Conservation (phyloP, 768 basidiomycete species). For the Ephemerocybe angulata region DNA sequence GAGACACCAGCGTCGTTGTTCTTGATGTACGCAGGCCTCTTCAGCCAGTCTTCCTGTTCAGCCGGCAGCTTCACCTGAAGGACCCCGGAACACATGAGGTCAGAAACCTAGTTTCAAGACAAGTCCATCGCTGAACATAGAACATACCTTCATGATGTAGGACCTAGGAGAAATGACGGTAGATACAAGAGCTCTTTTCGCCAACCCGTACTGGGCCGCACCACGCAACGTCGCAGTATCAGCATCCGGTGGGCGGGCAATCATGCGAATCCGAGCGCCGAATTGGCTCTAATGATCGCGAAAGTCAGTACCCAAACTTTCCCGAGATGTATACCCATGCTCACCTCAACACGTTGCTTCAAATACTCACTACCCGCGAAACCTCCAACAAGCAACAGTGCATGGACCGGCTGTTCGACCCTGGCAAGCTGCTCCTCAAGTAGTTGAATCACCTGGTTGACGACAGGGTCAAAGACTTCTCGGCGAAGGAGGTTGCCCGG, state of each 20-base stretch:
- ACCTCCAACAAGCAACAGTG: constrained; percentile 84
- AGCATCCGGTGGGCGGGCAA: constrained; percentile 80
- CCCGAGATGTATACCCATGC: constrained; percentile 20
- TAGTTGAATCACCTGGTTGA: constrained; percentile 74
- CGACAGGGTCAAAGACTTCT: constrained; percentile 89
- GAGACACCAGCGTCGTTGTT: constrained; percentile 71
- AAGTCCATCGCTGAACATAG: background rate
- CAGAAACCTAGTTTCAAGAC: background rate
- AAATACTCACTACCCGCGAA: constrained; percentile 86
- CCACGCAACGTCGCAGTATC: constrained; percentile 88
- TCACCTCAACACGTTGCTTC: constrained; percentile 71
- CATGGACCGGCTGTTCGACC: constrained; percentile 72
- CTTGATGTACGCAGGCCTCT: constrained; percentile 81
- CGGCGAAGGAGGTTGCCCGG: constrained; percentile 74
- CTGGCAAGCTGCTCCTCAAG: constrained; percentile 72
- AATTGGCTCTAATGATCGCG: constrained; percentile 55
- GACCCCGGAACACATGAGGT: constrained; percentile 1
- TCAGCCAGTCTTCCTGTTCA: constrained; percentile 78
- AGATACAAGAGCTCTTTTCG: constrained; percentile 71
- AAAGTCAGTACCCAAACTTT: background rate
- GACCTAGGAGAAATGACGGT: constrained; percentile 78
- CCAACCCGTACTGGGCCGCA: constrained; percentile 84
- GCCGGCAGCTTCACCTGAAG: constrained; percentile 82
- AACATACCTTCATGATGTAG: constrained; percentile 78
- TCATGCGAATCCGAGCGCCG: constrained; percentile 59